A percentile compares a stretch with the other conserved stretches of the same genome.
phyloP scores from a whole-genome alignment of 1,139 yeast genomes.

The Yamadazyma pseudoaaseri region DNA sequence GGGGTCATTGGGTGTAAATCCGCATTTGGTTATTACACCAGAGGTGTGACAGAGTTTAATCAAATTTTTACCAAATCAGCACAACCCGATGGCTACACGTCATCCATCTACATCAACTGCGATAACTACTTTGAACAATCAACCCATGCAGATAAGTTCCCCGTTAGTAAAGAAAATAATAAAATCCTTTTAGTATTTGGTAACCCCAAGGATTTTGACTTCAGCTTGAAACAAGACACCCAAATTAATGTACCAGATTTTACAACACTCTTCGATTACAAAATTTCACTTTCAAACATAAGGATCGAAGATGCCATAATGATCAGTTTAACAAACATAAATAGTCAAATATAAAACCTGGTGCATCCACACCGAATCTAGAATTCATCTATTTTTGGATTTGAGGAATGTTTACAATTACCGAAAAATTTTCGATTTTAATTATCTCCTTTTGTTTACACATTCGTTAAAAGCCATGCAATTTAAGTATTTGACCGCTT shows the following conservation, averaged over 20 bases:
- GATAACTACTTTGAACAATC: conserved; percentile 52
- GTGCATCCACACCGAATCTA: too few species aligned
- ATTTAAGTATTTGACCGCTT: conserved; percentile 36
- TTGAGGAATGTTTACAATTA: conserved; percentile 15
- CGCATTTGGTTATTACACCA: conserved; percentile 73
- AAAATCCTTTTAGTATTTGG: conserved; percentile 59
- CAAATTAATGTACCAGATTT: conserved; percentile 53
- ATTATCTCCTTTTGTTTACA: conserved; percentile 5
- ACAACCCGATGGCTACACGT: conserved; percentile 67
- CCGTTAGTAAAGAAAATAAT: conserved; percentile 9
- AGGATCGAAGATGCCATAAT: conserved; percentile 71
- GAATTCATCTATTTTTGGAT: conserved; percentile 16
- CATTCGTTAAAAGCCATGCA: conserved; percentile 31
- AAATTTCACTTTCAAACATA: conserved; percentile 54
- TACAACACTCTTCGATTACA: conserved; percentile 68
- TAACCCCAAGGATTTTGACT: conserved; percentile 56
- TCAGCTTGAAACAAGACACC: conserved; percentile 49
- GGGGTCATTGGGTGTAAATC: conserved; percentile 57
- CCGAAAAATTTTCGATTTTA: conserved; percentile 13
- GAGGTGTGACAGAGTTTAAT: conserved; percentile 61
- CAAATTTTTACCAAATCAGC: conserved; percentile 71
- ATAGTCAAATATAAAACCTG: too few species aligned
- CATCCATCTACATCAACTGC: conserved; percentile 62
- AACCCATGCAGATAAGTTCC: neutral
- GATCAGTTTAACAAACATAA: conserved; percentile 54